These are phyloP conservation scores for Emmonsiellopsis sp. DNA, from an alignment of 2,329 filamentous ascomycete genomes.

Conservation along the genomic window DNA sequence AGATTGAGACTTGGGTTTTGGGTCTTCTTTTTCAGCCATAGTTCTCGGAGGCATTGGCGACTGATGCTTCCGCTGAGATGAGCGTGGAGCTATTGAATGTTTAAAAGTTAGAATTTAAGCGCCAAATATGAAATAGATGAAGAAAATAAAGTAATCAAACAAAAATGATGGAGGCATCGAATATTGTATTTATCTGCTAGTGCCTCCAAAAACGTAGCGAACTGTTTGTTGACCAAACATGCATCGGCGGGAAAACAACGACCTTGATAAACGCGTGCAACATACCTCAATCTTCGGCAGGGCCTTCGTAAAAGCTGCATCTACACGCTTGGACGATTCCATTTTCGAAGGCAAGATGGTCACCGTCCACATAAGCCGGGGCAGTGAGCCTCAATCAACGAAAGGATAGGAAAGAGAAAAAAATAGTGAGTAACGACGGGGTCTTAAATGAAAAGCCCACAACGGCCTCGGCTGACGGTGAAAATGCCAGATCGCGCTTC, in stretches of 20 bases:
- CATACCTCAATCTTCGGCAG: constrained; percentile 31
- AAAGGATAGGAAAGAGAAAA: background rate
- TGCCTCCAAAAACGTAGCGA: no score
- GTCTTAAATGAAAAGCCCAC: background rate
- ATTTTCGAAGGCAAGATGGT: constrained; percentile 11
- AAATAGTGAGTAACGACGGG: background rate
- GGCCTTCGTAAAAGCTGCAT: constrained; percentile 21
- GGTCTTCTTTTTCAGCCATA: constrained; percentile 57
- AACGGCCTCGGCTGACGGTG: no score
- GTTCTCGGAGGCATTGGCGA: constrained; percentile 60
- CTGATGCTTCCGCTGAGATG: constrained; percentile 73
- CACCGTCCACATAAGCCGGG: background rate
- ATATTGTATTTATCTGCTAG: no score
- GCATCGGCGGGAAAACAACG: no score
- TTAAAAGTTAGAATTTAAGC: background rate
- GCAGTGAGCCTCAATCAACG: background rate
- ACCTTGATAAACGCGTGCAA: background rate
- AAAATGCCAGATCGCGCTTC: no score
- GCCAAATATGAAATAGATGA: background rate
- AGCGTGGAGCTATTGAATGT: constrained; percentile 56
- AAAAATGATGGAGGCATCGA: background rate
- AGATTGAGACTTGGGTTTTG: constrained; percentile 44
- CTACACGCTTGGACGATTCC: constrained; percentile 20
- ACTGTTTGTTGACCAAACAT: no score
- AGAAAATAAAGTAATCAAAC: constrained; percentile 2